A percentile compares a stretch with the other conserved stretches of the same genome.
phyloP scores from a whole-genome alignment of 2,329 filamentous ascomycete species.

The Botrytis medusae region DNA sequence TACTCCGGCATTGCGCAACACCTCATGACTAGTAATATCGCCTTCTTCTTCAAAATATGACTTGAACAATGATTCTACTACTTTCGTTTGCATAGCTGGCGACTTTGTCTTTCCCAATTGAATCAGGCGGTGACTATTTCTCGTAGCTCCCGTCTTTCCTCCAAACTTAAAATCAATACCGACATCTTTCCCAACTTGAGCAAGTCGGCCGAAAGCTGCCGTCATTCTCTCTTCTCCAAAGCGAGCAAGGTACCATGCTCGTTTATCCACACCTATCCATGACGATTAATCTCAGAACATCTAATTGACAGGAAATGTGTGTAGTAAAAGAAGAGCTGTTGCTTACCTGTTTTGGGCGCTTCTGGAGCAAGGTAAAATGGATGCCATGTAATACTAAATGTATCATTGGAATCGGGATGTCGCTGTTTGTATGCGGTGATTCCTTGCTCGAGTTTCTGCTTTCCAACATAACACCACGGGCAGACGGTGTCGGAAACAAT shows the following conservation, averaged over 20 bases:
- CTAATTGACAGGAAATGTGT: neutral
- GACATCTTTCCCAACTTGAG: conserved; percentile 57
- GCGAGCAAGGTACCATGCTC: conserved; percentile 58
- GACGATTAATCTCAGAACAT: neutral
- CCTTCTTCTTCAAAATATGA: conserved; percentile 65
- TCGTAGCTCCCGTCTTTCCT: conserved; percentile 71
- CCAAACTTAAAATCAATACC: conserved; percentile 73
- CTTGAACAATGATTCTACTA: conserved; percentile 63
- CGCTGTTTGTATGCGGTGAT: conserved; percentile 65
- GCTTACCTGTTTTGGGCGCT: conserved; percentile 51
- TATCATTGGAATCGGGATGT: conserved; percentile 63
- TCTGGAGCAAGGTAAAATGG: conserved; percentile 79
- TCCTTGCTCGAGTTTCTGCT: conserved; percentile 70
- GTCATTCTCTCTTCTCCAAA: conserved; percentile 62
- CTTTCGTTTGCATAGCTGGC: conserved; percentile 54
- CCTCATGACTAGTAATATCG: conserved; percentile 59
- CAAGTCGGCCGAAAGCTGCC: conserved; percentile 58
- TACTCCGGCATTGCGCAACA: conserved; percentile 53
- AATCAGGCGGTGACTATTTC: conserved; percentile 76
- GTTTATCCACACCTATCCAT: conserved; percentile 49
- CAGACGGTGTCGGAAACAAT: conserved; percentile 75
- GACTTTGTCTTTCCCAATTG: conserved; percentile 63
- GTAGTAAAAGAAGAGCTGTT: conserved; percentile 30
- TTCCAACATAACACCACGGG: conserved; percentile 48
- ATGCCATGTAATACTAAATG: conserved; percentile 71